Evolutionary conservation across 371 early-diverging fungal species (phyloP), one percentile per base, ranked within the genome.

Genomic region (Mortierella sp.): DNA sequence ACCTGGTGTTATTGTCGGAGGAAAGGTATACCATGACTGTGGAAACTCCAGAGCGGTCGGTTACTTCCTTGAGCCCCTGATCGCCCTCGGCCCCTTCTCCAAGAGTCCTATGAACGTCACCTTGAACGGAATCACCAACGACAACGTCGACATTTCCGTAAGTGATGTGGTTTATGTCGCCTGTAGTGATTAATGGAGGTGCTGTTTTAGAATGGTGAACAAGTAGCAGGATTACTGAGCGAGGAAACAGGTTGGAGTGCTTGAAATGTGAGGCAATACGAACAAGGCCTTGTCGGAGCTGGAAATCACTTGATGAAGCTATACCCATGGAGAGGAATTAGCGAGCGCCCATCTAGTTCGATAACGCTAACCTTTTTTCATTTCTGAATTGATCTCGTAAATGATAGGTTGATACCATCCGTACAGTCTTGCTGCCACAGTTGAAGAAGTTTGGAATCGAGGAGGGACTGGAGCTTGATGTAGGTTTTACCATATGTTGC

Each of bases 1-100:
- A 76, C 99, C 99, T 0, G 99, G 99, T 28, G 92, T 95, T 71
- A 95, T 99, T 79, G 91, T 90, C 45, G 98, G 98, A 76, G 99
- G 99, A 42, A 94, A 92, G 73, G 89, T 98, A 31, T 88, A 90
- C 68, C 97, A 97, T 87, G 98, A 96, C 74, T 97, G 98, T 84
- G 94, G 93, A 24, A 91, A 89, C 10, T 34, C 88, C 42, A 90
- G 99, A 34, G 94, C 95, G 24, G 94, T 99, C 54, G 97, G 97
- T 45, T 99, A 99, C 88, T 99, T 95, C 81, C 89, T 99, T 44
- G 98, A 98, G 82, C 95, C 97, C 3, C 83, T 99, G 80, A 91
- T 98, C 73, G 95, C 96, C 6, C 91, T 99, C 60, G 97, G 96
- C 38, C 98, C 99, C 14, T 99, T 99, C 88, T 93, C 95, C 19